Percentiles rank a stretch among this genome's conserved stretches.
These are phyloP conservation scores for Globisporangium solare DNA, from an alignment of 352 stramenopile genomes.

Conservation along the genomic window DNA sequence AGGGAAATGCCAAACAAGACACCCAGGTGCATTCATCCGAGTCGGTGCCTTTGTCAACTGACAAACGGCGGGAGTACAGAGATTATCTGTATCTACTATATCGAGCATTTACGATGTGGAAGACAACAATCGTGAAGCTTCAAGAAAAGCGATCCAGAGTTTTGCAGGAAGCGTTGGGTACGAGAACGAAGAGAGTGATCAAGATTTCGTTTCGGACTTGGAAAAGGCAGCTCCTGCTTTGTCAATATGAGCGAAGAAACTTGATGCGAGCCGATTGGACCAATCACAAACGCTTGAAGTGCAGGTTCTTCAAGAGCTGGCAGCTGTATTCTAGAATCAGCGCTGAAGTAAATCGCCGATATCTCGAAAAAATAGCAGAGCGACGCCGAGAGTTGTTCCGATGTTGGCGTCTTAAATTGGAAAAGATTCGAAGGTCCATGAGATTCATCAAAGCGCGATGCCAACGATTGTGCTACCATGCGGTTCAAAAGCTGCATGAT, in stretches of 20 bases:
- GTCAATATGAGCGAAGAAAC: background rate
- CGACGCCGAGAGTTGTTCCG: background rate
- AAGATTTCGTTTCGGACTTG: slow-evolving; percentile 5
- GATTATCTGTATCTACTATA: slow-evolving; percentile 12
- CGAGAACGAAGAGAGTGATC: background rate
- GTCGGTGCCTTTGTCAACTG: too few species aligned
- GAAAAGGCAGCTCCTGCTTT: slow-evolving; percentile 1
- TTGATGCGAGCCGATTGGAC: background rate
- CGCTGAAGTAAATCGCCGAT: slow-evolving; percentile 3
- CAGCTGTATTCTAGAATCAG: background rate
- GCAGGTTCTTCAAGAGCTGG: slow-evolving; percentile 1
- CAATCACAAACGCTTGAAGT: background rate
- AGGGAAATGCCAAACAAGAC: too few species aligned
- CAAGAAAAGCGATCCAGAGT: background rate
- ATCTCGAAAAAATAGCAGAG: background rate
- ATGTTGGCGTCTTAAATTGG: background rate
- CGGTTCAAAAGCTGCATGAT: background rate
- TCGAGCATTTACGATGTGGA: slow-evolving; percentile 11
- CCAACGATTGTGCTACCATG: background rate
- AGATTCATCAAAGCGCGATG: background rate
- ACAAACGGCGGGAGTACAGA: slow-evolving; percentile 7
- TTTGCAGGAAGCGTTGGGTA: background rate
- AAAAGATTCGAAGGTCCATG: background rate
- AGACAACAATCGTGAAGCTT: slow-evolving; percentile 1
- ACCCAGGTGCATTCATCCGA: too few species aligned